Evolutionary conservation across 2,329 filamentous ascomycete species (phyloP).

Genomic region (Cordyceps tenuipes): DNA sequence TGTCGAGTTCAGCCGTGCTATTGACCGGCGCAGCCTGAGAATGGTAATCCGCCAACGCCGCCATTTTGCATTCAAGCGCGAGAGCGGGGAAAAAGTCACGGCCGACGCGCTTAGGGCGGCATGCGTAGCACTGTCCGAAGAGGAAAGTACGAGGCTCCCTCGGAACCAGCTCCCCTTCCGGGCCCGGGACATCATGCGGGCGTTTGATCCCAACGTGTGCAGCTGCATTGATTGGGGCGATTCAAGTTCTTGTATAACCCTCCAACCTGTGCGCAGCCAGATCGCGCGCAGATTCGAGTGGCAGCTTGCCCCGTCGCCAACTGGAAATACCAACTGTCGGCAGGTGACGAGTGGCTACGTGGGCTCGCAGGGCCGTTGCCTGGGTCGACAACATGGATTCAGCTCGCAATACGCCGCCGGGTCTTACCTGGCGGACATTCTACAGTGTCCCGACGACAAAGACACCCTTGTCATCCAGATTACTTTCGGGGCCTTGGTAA

Average conservation of each 20-base stretch:
- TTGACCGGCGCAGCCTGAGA: too few relatives aligned
- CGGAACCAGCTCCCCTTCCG: neutral
- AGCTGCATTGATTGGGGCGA: neutral
- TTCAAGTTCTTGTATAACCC: neutral
- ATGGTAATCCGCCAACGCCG: too few relatives aligned
- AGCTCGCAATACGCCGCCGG: neutral
- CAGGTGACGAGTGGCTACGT: neutral
- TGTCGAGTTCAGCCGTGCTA: too few relatives aligned
- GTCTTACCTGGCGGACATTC: neutral
- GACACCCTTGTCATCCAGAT: neutral
- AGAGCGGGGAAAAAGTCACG: too few relatives aligned
- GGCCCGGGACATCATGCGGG: neutral
- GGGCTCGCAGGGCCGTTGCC: neutral
- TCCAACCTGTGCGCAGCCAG: neutral
- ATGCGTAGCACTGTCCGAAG: neutral
- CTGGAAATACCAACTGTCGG: too few relatives aligned
- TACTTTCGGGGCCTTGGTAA: neutral
- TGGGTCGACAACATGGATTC: neutral
- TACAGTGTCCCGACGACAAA: neutral
- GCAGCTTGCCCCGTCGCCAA: neutral
- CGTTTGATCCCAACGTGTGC: neutral
- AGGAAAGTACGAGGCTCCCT: neutral
- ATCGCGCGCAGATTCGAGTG: neutral
- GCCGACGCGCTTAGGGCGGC: neutral
- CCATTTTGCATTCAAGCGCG: too few relatives aligned